phyloP scores from a whole-genome alignment of 495 filamentous ascomycete species.

The Penicillium arizonense region DNA sequence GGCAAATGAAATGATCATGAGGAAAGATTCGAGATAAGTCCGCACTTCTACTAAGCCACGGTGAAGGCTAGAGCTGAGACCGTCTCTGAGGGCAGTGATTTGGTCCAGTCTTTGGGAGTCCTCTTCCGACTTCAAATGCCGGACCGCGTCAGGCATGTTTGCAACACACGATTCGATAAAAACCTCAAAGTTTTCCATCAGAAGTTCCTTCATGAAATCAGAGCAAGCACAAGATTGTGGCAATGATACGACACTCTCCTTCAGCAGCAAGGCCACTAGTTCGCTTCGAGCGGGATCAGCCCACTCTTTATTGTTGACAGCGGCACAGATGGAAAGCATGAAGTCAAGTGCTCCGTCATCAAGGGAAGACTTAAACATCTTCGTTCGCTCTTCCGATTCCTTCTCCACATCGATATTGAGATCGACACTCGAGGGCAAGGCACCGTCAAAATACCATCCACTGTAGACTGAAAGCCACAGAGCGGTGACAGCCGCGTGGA shows the following conservation, averaged over 20 bases:
- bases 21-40: constrained; percentile 85
- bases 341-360: constrained; percentile 92
- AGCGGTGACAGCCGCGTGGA: constrained; percentile 71
- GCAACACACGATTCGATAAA: constrained; percentile 90
- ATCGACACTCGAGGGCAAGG: constrained; percentile 45
- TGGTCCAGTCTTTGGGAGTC: constrained; percentile 80
- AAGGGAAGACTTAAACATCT: constrained; percentile 70
- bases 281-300: constrained; percentile 74
- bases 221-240: constrained; percentile 62
- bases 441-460: constrained; percentile 77
- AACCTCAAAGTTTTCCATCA: constrained; percentile 78
- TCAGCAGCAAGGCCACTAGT: constrained; percentile 72
- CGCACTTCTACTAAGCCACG: constrained; percentile 51
- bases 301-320: constrained; percentile 73
- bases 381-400: constrained; percentile 66
- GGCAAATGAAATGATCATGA: constrained; percentile 88
- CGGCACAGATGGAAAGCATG: constrained; percentile 77
- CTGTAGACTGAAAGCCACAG: constrained; percentile 94
- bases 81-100: constrained; percentile 49
- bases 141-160: constrained; percentile 89
- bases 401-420: constrained; percentile 55
- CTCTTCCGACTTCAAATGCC: constrained; percentile 82
- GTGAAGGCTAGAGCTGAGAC: constrained; percentile 44
- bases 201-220: constrained; percentile 58
- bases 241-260: constrained; percentile 65